A percentile compares a stretch with the other conserved stretches of the same genome.
These are phyloP conservation scores for Asparagopsis taxiformis DNA, from an alignment of 31 red algal genomes.

Conservation along the genomic window DNA sequence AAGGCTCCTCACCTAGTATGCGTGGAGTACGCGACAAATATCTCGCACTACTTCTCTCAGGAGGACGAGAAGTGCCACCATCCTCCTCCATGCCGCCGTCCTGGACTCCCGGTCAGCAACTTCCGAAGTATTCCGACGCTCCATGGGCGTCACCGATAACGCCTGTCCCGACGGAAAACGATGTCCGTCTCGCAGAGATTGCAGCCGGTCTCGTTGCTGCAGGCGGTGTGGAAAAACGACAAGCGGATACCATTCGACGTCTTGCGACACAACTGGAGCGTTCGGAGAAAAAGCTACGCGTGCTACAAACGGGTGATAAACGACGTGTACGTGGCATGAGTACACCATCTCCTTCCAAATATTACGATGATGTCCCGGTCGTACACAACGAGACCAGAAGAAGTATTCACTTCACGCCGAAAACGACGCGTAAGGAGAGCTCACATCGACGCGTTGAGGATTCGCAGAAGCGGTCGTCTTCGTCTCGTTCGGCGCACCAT, in stretches of 20 bases:
- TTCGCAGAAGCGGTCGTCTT: slow-evolving; percentile 2
- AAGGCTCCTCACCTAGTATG: slow-evolving; percentile 29
- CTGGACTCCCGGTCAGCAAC: slow-evolving; percentile 40
- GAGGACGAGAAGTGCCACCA: no score
- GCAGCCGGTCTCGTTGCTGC: slow-evolving; percentile 49
- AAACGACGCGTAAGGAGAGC: slow-evolving; percentile 4
- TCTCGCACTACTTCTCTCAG: slow-evolving; percentile 24
- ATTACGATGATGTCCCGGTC: background rate
- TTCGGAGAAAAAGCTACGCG: slow-evolving; percentile 26
- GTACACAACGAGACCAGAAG: slow-evolving; percentile 20
- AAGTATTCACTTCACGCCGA: slow-evolving; percentile 35
- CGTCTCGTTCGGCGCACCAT: slow-evolving; percentile 2
- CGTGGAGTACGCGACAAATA: slow-evolving; percentile 45
- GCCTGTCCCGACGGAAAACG: slow-evolving; percentile 42
- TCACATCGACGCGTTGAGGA: slow-evolving; percentile 6
- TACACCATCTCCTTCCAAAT: background rate
- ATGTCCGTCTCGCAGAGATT: slow-evolving; percentile 48
- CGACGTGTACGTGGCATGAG: no score
- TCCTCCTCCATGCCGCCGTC: background rate
- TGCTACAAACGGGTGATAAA: slow-evolving; percentile 10
- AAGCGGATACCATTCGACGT: slow-evolving; percentile 45
- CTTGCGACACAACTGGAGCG: slow-evolving; percentile 26
- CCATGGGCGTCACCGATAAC: slow-evolving; percentile 34
- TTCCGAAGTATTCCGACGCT: slow-evolving; percentile 1
- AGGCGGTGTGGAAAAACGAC: slow-evolving; percentile 20